Evolutionary conservation across 768 basidiomycete genomes (phyloP).

Genomic region (Daedaleopsis sinensis): DNA sequence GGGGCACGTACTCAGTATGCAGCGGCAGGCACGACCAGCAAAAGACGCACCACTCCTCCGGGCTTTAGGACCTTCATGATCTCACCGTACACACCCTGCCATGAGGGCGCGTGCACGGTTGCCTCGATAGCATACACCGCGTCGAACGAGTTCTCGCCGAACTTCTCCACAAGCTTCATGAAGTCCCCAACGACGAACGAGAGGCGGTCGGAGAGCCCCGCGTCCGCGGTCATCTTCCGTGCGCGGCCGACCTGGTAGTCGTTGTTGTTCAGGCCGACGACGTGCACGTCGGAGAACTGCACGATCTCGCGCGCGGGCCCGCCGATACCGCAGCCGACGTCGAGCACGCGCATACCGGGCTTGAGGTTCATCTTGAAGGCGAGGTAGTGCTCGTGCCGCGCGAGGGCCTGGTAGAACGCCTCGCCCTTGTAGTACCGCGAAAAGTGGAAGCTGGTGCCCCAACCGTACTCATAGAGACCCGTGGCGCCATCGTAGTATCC

Average conservation of each 20-base stretch:
- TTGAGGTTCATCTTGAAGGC: conserved; percentile 81
- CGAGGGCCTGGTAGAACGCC: conserved; percentile 71
- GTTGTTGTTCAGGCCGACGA: conserved; percentile 94
- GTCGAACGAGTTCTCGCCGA: conserved; percentile 93
- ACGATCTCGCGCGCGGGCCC: conserved; percentile 97
- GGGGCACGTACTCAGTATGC: conserved; percentile 3
- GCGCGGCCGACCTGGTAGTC: conserved; percentile 93
- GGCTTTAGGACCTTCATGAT: conserved; percentile 95
- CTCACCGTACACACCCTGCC: conserved; percentile 94
- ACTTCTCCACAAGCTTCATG: conserved; percentile 90
- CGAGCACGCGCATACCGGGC: conserved; percentile 94
- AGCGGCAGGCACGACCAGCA: background rate
- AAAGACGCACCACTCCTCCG: conserved; percentile 81
- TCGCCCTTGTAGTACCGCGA: conserved; percentile 96
- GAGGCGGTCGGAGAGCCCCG: conserved; percentile 76
- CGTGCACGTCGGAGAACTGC: conserved; percentile 80
- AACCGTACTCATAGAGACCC: conserved; percentile 92
- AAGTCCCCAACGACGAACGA: conserved; percentile 93
- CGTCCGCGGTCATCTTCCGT: conserved; percentile 74
- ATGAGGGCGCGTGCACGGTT: conserved; percentile 93
- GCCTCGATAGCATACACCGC: conserved; percentile 99
- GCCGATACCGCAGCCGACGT: conserved; percentile 98
- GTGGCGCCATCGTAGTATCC: conserved; percentile 98
- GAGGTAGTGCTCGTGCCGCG: conserved; percentile 98
- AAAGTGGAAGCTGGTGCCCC: conserved; percentile 93